Percentiles rank a stretch among this genome's conserved stretches.
Conservation (phyloP, 352 stramenopile genomes). For the Pythium sukuiense region DNA sequence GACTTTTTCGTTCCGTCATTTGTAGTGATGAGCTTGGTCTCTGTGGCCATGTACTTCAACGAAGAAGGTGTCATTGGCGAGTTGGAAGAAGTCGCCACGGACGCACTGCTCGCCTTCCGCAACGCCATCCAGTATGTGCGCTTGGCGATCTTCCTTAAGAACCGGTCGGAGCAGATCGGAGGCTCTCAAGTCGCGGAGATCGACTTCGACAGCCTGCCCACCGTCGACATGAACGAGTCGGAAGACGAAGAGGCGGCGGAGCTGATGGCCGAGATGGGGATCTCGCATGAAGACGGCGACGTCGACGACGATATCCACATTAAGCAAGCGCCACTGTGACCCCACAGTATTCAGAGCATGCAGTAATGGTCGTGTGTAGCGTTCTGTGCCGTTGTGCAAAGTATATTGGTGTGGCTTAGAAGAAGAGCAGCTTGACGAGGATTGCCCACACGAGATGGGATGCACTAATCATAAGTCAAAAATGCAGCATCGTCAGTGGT, state of each 20-base stretch:
- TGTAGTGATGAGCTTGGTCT: conserved; percentile 75
- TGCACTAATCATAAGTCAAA: conserved; percentile 36
- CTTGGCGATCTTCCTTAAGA: conserved; percentile 83
- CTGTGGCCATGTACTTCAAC: conserved; percentile 82
- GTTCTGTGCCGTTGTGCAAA: conserved; percentile 6
- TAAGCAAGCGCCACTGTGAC: not conserved
- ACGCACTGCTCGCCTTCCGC: conserved; percentile 72
- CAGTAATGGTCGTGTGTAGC: not conserved
- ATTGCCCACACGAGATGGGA: conserved; percentile 83
- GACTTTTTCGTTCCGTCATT: not conserved
- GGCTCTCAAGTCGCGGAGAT: conserved; percentile 28
- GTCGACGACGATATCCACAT: conserved; percentile 15
- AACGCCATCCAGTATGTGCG: conserved; percentile 82
- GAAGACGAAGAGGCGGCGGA: conserved; percentile 15
- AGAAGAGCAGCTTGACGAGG: conserved; percentile 87
- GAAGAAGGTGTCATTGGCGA: conserved; percentile 78
- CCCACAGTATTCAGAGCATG: not conserved
- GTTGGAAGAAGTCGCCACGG: conserved; percentile 79
- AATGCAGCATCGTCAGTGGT: not conserved
- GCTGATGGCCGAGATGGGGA: conserved; percentile 24
- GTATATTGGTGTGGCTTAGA: conserved; percentile 38
- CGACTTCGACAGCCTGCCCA: conserved; percentile 25
- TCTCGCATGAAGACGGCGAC: conserved; percentile 9
- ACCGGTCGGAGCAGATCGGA: conserved; percentile 28
- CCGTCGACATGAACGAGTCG: conserved; percentile 9